Evolutionary conservation across 306 rosid genomes (phyloP), one percentile per base, ranked within the genome.

Genomic region (Glycyrrhiza uralensis): DNA sequence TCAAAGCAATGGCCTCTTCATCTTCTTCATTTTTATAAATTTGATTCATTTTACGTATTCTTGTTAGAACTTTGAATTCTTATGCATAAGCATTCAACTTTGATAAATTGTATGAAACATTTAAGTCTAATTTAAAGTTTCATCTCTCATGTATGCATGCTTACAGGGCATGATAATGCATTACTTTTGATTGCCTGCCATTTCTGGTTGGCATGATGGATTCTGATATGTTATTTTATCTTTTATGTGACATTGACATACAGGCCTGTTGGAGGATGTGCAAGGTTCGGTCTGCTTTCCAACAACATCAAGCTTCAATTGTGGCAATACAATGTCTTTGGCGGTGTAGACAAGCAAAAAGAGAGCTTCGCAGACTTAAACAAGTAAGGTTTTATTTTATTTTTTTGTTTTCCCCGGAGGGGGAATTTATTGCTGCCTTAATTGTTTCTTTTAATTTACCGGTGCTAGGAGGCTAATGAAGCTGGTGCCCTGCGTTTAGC

Each of bases 401-500:
- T 33, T n/a, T 36, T 19, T 38, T 41, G 19, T n/a, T n/a, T n/a
- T n/a, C n/a, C n/a, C n/a, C n/a, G 6, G 12, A 22, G 66, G 44
- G 19, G 32, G 33, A 46, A 19, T 47, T 47, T 36, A 15, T n/a
- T n/a, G 36, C 20, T 54, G 5, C 58, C 14, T 51, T 12, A 36
- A 6, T 61, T 20, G n/a, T 60, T 60, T 38, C 61, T 68, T n/a
- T 35, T 23, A 23, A 28, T 75, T 80, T 79, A 35, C 57, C 52
- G 71, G 71, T 77, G 55, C 76, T 85, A 94, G 99, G 96, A 91
- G 79, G 99, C 99, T 74, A 91, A 86, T 85, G 99, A 94, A 76
- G 63, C 96, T 75, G 99, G 97, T 66, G 97, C 99, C 82, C 80
- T 94, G 74, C 99, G 99, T 57, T 79, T 91, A 69, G 97, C 97